Evolutionary conservation across 2,329 filamentous ascomycete genomes (phyloP).

Genomic region (Aspergillus transmontanensis): DNA sequence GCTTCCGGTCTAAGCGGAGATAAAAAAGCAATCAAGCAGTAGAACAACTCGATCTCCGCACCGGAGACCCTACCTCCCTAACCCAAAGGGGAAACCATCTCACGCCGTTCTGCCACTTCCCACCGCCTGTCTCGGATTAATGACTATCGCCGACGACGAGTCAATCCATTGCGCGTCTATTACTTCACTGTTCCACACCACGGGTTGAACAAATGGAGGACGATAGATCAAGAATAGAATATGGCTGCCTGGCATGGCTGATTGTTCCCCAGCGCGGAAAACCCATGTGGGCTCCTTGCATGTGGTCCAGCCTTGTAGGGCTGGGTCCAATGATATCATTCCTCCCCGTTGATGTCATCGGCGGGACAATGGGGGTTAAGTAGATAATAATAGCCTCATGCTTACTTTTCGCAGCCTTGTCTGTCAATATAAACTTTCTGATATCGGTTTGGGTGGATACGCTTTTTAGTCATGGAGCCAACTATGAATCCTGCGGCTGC

Average conservation of each 20-base stretch:
- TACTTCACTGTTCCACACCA: background rate
- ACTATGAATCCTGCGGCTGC: background rate
- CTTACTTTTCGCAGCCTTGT: background rate
- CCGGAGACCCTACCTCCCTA: background rate
- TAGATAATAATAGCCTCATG: background rate
- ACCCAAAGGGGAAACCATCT: background rate
- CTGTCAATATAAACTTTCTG: background rate
- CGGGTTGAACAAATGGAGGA: background rate
- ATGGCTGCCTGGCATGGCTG: background rate
- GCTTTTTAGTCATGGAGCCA: background rate
- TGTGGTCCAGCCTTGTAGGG: background rate
- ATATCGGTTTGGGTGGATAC: background rate
- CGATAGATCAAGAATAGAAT: background rate
- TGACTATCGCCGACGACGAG: background rate
- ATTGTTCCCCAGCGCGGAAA: background rate
- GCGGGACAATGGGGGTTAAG: background rate
- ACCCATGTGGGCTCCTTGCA: background rate
- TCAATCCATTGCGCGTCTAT: background rate
- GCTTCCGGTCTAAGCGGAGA: no score
- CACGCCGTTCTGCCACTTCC: background rate
- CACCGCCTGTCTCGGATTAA: background rate
- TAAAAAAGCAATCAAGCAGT: no score
- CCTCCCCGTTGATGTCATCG: conserved; percentile 12
- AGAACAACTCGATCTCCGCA: background rate
- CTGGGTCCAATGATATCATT: conserved; percentile 13